Evolutionary conservation across 306 rosid species (phyloP).

Genomic region (Potentilla sterilis): DNA sequence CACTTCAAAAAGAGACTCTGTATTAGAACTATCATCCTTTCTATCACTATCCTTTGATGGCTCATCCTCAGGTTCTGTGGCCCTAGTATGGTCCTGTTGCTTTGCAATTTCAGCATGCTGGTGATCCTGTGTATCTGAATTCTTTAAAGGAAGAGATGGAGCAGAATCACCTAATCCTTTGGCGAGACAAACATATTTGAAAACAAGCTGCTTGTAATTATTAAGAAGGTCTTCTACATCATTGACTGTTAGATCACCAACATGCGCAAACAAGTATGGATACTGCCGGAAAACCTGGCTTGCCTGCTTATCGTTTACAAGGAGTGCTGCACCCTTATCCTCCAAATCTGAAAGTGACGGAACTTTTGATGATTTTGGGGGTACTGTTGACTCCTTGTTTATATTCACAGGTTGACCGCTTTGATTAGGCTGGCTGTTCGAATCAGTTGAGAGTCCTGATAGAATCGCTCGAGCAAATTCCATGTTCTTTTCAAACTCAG

Average conservation of each 20-base stretch:
- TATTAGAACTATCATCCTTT: constrained; percentile 36
- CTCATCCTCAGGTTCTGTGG: constrained; percentile 38
- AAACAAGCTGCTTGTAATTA: constrained; percentile 80
- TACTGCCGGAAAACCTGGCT: constrained; percentile 65
- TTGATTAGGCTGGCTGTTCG: constrained; percentile 44
- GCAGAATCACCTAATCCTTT: constrained; percentile 63
- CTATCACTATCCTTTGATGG: constrained; percentile 25
- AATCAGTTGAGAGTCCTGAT: constrained; percentile 68
- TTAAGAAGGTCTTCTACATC: constrained; percentile 82
- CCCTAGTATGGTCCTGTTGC: constrained; percentile 39
- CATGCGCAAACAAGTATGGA: constrained; percentile 75
- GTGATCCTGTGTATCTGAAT: constrained; percentile 38
- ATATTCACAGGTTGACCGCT: constrained; percentile 43
- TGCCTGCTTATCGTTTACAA: constrained; percentile 63
- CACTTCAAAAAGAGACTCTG: constrained; percentile 38
- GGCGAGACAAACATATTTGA: constrained; percentile 78
- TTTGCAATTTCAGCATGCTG: constrained; percentile 37
- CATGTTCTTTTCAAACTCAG: constrained; percentile 81
- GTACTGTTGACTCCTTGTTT: constrained; percentile 37
- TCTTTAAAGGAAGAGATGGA: constrained; percentile 35
- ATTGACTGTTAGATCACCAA: constrained; percentile 65
- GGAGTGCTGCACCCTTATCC: constrained; percentile 72
- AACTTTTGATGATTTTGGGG: constrained; percentile 42
- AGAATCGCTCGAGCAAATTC: constrained; percentile 87
- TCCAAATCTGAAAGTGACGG: constrained; percentile 92